These are phyloP conservation scores for Lepidium didymum DNA, from an alignment of 345 rosid species.

Conservation along the genomic window DNA sequence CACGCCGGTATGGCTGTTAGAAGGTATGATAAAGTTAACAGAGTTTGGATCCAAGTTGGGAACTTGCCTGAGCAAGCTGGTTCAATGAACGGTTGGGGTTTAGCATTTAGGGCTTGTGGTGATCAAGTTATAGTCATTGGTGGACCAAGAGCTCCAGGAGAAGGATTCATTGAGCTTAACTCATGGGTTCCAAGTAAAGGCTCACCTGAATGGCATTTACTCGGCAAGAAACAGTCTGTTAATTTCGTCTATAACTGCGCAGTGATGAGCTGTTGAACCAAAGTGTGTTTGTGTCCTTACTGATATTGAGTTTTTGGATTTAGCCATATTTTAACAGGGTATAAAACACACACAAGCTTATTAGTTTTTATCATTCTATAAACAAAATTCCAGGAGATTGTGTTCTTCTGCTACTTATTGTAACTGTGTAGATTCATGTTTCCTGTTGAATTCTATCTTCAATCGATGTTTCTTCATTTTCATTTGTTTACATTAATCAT, in stretches of 20 bases:
- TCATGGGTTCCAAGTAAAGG: constrained; percentile 65
- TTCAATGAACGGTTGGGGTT: constrained; percentile 80
- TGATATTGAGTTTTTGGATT: neutral
- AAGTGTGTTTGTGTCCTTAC: neutral
- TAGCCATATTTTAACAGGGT: constrained; percentile 4
- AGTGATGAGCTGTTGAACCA: constrained; percentile 73
- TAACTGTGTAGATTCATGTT: constrained; percentile 21
- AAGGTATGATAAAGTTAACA: constrained; percentile 47
- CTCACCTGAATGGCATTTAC: constrained; percentile 54
- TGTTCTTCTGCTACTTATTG: constrained; percentile 10
- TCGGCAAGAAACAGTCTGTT: constrained; percentile 41
- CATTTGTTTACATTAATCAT: neutral
- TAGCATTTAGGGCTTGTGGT: constrained; percentile 79
- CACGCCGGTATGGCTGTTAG: constrained; percentile 44
- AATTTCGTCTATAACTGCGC: constrained; percentile 75
- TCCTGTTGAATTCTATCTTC: constrained; percentile 2
- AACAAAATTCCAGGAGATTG: neutral
- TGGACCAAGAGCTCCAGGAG: constrained; percentile 44
- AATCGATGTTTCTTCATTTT: constrained; percentile 11
- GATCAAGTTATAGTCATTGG: constrained; percentile 55
- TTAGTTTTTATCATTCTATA: neutral
- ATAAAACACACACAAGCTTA: constrained; percentile 6
- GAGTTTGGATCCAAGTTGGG: constrained; percentile 50
- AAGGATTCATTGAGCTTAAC: constrained; percentile 54
- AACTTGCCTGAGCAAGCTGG: constrained; percentile 45